Conservation (phyloP, 139 green algal genomes). For the Astrephomene gubernaculifera region DNA sequence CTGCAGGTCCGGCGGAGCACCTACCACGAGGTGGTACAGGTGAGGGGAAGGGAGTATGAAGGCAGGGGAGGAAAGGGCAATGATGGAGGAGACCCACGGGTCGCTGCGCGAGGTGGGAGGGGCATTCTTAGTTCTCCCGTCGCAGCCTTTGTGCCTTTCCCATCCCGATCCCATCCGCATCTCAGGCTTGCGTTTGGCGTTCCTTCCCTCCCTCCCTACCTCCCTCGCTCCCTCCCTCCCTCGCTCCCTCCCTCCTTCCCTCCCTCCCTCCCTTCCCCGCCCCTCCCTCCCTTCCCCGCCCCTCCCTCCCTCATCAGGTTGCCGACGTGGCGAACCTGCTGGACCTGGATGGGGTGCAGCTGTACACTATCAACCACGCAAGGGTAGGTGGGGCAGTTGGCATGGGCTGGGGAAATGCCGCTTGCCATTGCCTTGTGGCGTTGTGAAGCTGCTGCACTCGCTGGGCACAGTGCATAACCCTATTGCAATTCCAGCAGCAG, state of each 20-base stretch:
- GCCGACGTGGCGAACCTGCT: constrained; percentile 66
- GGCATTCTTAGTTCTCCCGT: neutral
- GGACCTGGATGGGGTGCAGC: constrained; percentile 79
- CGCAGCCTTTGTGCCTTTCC: too few relatives aligned
- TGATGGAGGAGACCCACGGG: neutral
- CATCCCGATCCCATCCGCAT: too few relatives aligned
- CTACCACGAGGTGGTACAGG: constrained; percentile 90
- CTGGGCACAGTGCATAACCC: too few relatives aligned
- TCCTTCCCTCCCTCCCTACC: too few relatives aligned
- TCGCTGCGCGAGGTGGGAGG: neutral
- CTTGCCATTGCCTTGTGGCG: too few relatives aligned
- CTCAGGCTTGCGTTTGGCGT: too few relatives aligned
- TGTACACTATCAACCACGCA: constrained; percentile 88
- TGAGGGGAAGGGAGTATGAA: neutral
- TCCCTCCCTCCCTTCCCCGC: neutral
- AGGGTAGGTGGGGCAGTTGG: constrained; percentile 58
- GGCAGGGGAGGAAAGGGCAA: neutral
- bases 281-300: too few relatives aligned
- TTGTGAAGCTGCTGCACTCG: too few relatives aligned
- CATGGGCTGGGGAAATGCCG: neutral
- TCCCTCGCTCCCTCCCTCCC: too few relatives aligned
- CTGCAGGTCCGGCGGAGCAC: constrained; percentile 74
- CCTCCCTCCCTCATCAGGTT: constrained; percentile 23
- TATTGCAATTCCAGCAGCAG: too few relatives aligned
- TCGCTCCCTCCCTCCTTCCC: neutral